Evolutionary conservation across 345 rosid genomes (phyloP).

Genomic region (Aethionema arabicum): DNA sequence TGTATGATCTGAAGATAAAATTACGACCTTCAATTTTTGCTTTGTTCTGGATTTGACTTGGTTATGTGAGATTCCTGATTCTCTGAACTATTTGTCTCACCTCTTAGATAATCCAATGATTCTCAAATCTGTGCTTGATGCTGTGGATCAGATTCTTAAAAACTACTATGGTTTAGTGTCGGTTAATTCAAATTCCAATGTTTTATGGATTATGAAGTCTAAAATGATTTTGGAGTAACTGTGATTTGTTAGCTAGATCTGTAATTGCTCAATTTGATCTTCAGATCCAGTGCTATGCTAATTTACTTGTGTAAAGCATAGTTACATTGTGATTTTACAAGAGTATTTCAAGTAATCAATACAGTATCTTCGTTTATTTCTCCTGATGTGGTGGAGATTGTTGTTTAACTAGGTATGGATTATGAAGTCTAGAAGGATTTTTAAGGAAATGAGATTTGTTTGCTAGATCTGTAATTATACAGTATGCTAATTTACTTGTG

Average conservation of each 20-base stretch:
- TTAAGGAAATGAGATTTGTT: background rate
- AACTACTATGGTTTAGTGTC: background rate
- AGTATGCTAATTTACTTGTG: background rate
- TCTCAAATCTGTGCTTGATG: background rate
- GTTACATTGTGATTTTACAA: background rate
- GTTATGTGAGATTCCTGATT: background rate
- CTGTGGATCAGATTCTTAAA: background rate
- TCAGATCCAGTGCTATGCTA: slow-evolving; percentile 5
- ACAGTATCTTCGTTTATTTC: slow-evolving; percentile 5
- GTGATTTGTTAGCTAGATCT: slow-evolving; percentile 4
- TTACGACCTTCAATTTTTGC: background rate
- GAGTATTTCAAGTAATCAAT: background rate
- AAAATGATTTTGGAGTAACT: background rate
- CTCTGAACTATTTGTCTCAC: background rate
- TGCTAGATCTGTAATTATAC: slow-evolving; percentile 8
- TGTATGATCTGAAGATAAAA: slow-evolving; percentile 11
- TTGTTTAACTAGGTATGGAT: slow-evolving; percentile 38
- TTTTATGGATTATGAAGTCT: background rate
- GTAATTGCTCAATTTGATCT: too few relatives aligned
- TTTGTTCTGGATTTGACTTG: slow-evolving; percentile 5
- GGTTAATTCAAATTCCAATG: background rate
- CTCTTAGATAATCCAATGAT: background rate
- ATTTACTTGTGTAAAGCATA: background rate
- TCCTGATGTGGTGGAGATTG: slow-evolving; percentile 1
- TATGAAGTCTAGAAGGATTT: background rate